phyloP scores from a whole-genome alignment of 352 stramenopile species.

The Peronospora farinosa region DNA sequence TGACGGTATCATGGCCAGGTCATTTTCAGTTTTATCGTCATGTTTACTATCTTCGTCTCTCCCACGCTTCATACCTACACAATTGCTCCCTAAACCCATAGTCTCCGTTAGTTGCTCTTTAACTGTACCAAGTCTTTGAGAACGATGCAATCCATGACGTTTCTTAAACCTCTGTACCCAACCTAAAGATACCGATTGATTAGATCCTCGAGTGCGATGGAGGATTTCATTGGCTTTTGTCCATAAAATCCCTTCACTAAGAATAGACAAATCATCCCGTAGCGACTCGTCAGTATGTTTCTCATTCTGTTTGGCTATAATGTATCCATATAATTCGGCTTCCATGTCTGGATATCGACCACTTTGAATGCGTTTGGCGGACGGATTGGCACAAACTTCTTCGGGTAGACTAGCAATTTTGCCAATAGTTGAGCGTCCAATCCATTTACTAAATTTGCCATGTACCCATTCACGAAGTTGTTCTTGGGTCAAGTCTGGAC shows the following conservation, averaged over 20 bases:
- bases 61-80: neutral
- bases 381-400: conserved; percentile 26
- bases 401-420: conserved; percentile 28
- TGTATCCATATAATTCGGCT: conserved; percentile 15
- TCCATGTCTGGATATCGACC: conserved; percentile 38
- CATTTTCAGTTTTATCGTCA: conserved; percentile 1
- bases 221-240: conserved; percentile 38
- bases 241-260: conserved; percentile 28
- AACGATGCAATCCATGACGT: conserved; percentile 32
- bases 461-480: conserved; percentile 35
- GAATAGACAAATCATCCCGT: conserved; percentile 5
- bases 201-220: conserved; percentile 8
- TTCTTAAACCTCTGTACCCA: conserved; percentile 39
- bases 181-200: conserved; percentile 24
- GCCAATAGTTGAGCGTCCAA: conserved; percentile 35
- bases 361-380: conserved; percentile 28
- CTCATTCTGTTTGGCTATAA: conserved; percentile 12
- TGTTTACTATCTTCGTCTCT: conserved; percentile 1
- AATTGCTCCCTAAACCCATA: neutral
- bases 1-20: conserved; percentile 8
- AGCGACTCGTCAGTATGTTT: neutral
- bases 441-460: conserved; percentile 28
- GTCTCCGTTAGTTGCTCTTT: neutral
- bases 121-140: conserved; percentile 8
- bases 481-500: conserved; percentile 32